A percentile compares a stretch with the other conserved stretches of the same genome.
These are phyloP conservation scores for Calocybe gambosa DNA, from an alignment of 1,284 basidiomycete genomes.

Conservation along the genomic window DNA sequence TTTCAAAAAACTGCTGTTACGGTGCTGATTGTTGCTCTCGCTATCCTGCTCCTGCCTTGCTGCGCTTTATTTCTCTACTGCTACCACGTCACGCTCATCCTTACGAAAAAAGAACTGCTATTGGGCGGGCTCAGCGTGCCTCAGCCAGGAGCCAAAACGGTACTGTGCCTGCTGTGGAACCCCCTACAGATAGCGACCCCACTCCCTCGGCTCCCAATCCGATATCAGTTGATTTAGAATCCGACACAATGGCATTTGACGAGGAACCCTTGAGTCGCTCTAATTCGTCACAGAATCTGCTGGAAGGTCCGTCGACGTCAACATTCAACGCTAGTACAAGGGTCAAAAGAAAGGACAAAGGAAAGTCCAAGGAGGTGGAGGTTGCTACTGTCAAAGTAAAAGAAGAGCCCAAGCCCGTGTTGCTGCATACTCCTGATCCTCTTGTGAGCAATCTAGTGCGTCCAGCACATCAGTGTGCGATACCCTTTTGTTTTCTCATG, in stretches of 20 bases:
- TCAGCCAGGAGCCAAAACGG: conserved; percentile 61
- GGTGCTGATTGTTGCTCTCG: conserved; percentile 14
- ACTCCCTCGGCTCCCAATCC: conserved; percentile 35
- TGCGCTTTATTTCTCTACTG: conserved; percentile 14
- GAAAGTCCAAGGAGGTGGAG: conserved; percentile 56
- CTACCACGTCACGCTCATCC: conserved; percentile 18
- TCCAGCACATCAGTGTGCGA: conserved; percentile 13
- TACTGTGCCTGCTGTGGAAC: conserved; percentile 33
- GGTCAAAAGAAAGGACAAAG: conserved; percentile 55
- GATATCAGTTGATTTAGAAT: conserved; percentile 44
- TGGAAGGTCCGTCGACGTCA: conserved; percentile 29
- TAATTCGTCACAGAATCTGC: conserved; percentile 47
- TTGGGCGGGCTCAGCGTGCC: conserved; percentile 68
- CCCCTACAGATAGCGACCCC: conserved; percentile 25
- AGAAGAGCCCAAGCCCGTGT: conserved; percentile 55
- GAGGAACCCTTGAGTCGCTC: conserved; percentile 55
- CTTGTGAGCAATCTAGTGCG: conserved; percentile 36
- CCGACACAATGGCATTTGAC: conserved; percentile 31
- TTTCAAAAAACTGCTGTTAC: conserved; percentile 11
- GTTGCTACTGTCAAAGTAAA: conserved; percentile 48
- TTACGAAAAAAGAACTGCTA: conserved; percentile 31
- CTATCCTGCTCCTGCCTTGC: neutral
- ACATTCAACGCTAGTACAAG: conserved; percentile 26
- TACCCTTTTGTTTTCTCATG: conserved; percentile 15
- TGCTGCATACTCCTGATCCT: conserved; percentile 47